Percentiles rank a stretch among this genome's conserved stretches.
phyloP scores from a whole-genome alignment of 2,329 filamentous ascomycete genomes.

The Penicillium sp. region DNA sequence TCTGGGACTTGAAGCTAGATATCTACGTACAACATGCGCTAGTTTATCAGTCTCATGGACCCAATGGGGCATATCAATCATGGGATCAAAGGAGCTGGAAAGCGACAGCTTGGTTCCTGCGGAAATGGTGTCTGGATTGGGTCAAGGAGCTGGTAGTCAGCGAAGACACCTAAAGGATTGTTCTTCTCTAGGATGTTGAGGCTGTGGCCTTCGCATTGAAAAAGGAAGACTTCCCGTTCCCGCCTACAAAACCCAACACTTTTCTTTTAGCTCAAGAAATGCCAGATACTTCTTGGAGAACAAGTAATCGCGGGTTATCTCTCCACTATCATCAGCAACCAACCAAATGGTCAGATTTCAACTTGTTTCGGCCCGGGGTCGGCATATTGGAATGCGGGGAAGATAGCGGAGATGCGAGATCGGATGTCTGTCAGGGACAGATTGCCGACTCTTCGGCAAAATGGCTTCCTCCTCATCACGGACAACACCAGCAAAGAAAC shows the following conservation, averaged over 20 bases:
- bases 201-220: background rate
- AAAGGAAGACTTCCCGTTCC: background rate
- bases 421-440: background rate
- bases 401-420: background rate
- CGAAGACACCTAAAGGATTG: background rate
- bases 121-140: constrained; percentile 31
- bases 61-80: constrained; percentile 26
- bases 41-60: constrained; percentile 20
- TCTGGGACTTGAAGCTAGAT: constrained; percentile 44
- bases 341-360: background rate
- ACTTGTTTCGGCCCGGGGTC: background rate
- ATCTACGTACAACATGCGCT: constrained; percentile 38
- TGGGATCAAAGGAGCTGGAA: constrained; percentile 42
- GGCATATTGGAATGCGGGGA: constrained; percentile 1
- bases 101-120: constrained; percentile 35
- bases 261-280: background rate
- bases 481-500: background rate
- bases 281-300: background rate
- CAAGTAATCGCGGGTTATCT: background rate
- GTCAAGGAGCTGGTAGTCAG: background rate
- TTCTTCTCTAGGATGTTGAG: background rate
- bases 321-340: background rate
- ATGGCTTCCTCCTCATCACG: background rate
- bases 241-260: background rate
- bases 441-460: background rate